phyloP scores from a whole-genome alignment of 352 stramenopile genomes.

The Phytophthora nicotianae region DNA sequence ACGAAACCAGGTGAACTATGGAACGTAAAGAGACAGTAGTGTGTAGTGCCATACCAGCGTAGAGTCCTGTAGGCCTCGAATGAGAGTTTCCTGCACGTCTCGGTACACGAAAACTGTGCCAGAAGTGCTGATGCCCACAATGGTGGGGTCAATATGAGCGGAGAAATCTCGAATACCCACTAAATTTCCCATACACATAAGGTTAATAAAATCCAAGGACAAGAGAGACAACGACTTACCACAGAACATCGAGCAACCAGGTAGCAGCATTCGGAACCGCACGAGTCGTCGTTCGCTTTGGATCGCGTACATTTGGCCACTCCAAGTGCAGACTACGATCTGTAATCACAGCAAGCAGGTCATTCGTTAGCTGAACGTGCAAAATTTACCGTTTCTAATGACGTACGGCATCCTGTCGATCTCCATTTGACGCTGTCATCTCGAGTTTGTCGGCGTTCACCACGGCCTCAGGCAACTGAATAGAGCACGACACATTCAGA shows the following conservation, averaged over 20 bases:
- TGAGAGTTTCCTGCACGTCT: slow-evolving; percentile 48
- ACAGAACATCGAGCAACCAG: slow-evolving; percentile 67
- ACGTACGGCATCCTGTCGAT: slow-evolving; percentile 43
- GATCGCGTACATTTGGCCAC: slow-evolving; percentile 62
- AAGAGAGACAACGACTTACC: slow-evolving; percentile 37
- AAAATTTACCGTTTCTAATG: no score
- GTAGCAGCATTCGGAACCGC: slow-evolving; percentile 69
- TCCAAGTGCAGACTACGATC: slow-evolving; percentile 79
- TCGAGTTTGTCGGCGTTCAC: slow-evolving; percentile 57
- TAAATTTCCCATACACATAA: slow-evolving; percentile 8
- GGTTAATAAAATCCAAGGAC: neutral
- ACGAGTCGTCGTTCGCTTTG: slow-evolving; percentile 47
- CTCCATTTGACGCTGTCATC: slow-evolving; percentile 29
- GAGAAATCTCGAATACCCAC: slow-evolving; percentile 43
- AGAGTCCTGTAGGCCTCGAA: slow-evolving; percentile 42
- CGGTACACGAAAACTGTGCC: slow-evolving; percentile 70
- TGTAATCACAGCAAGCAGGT: slow-evolving; percentile 25
- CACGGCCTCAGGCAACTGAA: slow-evolving; percentile 56
- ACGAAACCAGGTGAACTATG: neutral
- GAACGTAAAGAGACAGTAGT: neutral
- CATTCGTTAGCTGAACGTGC: no score
- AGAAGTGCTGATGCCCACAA: slow-evolving; percentile 71
- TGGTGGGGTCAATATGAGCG: slow-evolving; percentile 40
- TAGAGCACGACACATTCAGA: slow-evolving; percentile 1
- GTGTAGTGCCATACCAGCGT: slow-evolving; percentile 44